Percentiles rank a stretch among this genome's conserved stretches.
Conservation (phyloP, 2,329 filamentous ascomycete genomes). For the Thielaviopsis euricoi region DNA sequence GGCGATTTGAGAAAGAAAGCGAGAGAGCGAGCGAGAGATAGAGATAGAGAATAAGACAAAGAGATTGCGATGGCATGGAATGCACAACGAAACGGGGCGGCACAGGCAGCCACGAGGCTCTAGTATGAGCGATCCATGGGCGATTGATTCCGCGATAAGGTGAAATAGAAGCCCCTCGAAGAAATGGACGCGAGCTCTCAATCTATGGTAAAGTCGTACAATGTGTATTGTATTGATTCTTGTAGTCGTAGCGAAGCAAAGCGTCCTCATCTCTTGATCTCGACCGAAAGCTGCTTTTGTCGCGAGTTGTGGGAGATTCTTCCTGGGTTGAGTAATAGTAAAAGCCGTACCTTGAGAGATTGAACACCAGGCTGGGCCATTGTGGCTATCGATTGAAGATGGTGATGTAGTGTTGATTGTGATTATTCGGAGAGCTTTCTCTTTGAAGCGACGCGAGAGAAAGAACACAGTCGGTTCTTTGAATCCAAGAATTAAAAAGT, state of each 20-base stretch:
- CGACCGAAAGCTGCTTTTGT: constrained; percentile 3
- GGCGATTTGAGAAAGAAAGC: background rate
- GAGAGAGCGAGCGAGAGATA: too few species aligned
- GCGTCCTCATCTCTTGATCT: background rate
- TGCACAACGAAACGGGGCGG: background rate
- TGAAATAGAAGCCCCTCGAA: background rate
- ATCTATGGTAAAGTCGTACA: background rate
- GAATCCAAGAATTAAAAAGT: background rate
- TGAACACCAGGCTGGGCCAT: constrained; percentile 77
- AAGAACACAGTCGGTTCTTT: background rate
- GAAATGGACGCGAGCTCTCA: background rate
- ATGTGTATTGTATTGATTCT: background rate
- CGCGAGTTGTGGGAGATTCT: constrained; percentile 10
- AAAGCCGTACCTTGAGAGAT: constrained; percentile 62
- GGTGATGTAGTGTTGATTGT: background rate
- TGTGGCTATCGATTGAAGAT: constrained; percentile 24
- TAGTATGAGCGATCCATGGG: too few species aligned
- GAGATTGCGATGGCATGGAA: background rate
- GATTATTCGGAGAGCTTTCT: background rate
- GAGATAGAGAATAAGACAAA: too few species aligned
- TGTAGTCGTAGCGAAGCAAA: background rate
- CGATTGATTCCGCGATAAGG: background rate
- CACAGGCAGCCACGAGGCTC: background rate
- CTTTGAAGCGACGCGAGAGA: background rate
- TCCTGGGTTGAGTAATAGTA: constrained; percentile 15